Evolutionary conservation across 2,329 filamentous ascomycete species (phyloP), one percentile per base, ranked within the genome.

Genomic region (Penicillium frequentans): DNA sequence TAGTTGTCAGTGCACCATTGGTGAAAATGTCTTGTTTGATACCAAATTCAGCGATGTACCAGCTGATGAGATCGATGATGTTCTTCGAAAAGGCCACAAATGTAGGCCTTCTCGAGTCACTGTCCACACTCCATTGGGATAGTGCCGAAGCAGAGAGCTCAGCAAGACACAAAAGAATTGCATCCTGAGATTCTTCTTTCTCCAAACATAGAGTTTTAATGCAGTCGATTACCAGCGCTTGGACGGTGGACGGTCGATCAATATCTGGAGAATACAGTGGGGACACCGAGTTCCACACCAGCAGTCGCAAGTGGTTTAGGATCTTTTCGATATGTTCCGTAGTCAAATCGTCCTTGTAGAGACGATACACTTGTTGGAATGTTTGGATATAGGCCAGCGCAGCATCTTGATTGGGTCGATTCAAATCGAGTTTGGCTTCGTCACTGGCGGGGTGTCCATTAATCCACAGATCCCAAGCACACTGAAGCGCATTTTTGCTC

Each of bases 21-120:
- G 77, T 78, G 67, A 93, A 92, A 0, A 96, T 84, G 35, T 89
- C 85, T n/a, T 78, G 68, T 24, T 90, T 85, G 52, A 77, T 75
- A 1, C 74, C 75, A 52, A 75, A 66, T 1, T 75, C 73, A 7
- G 65, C 57, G 46, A 77, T 64, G 55, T 77, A 77, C 73, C 74
- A 77, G 48, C 67, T 70, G 23, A 96, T 74, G 46, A 91, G 83
- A 2, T 82, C 78, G 82, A 96, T 95, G 57, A 89, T 86, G 21
- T 85, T 85, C 72, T 95, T 96, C 1, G 93, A 91, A 69, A 98
- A 84, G 33, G 95, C 93, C 54, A 99, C 86, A 69, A 92, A 98
- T 0, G 91, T 96, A 7, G 91, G 89, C 55, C 86, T 86, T 50
- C 77, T 73, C 50, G 66, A 71, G 63, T 71, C 73, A 54, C 61